Conservation (phyloP, 139 green algal species). For the Chlamydomonas incerta region DNA sequence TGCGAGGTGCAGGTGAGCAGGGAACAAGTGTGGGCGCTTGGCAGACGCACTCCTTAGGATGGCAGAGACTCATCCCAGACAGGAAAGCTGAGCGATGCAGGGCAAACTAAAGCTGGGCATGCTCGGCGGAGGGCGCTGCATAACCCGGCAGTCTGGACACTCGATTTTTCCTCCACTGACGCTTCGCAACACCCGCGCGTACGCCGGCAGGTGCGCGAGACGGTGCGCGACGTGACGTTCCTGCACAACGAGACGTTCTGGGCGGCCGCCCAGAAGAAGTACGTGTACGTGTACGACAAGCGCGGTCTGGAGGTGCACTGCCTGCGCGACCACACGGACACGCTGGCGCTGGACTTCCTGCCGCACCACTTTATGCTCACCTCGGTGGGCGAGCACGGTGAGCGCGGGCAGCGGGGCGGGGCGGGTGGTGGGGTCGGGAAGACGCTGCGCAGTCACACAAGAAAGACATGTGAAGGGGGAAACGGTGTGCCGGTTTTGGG, state of each 20-base stretch:
- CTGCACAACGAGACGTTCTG: slow-evolving; percentile 98
- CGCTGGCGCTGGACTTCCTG: slow-evolving; percentile 88
- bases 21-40: no score
- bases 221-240: slow-evolving; percentile 85
- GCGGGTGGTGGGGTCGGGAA: no score
- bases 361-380: slow-evolving; percentile 97
- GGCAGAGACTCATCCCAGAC: no score
- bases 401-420: background rate
- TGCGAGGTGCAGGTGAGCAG: slow-evolving; percentile 89
- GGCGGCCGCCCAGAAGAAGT: slow-evolving; percentile 92
- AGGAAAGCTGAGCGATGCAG: no score
- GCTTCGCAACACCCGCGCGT: background rate
- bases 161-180: no score
- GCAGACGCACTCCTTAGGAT: no score
- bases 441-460: no score
- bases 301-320: slow-evolving; percentile 96
- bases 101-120: no score
- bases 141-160: no score
- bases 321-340: slow-evolving; percentile 78
- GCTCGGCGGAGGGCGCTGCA: no score
- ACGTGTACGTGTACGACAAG: slow-evolving; percentile 99
- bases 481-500: no score
- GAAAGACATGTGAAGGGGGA: no score
- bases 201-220: slow-evolving; percentile 87
- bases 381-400: slow-evolving; percentile 79